These are phyloP conservation scores for Grigorovia humatica DNA, from an alignment of 805 yeast species.

Conservation along the genomic window DNA sequence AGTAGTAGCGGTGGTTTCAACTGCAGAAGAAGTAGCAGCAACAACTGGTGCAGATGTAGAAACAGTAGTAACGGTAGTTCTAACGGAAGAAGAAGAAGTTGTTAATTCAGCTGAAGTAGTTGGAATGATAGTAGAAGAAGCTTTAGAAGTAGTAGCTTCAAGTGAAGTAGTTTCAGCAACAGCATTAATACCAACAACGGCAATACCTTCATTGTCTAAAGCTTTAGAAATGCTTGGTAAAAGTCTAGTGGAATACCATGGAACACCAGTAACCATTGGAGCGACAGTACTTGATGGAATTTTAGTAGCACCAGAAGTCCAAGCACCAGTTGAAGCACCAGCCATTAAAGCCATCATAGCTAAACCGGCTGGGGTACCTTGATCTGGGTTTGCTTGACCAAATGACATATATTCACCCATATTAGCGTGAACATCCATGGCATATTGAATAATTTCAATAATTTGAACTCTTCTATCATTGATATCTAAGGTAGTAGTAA, in stretches of 20 bases:
- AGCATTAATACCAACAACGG: slow-evolving; percentile 1
- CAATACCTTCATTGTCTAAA: slow-evolving; percentile 2
- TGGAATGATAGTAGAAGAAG: slow-evolving; percentile 1
- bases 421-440: slow-evolving; percentile 5
- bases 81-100: not conserved
- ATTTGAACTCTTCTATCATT: slow-evolving; percentile 4
- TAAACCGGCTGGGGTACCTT: slow-evolving; percentile 4
- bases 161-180: slow-evolving; percentile 4
- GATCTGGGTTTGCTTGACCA: slow-evolving; percentile 6
- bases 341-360: not conserved
- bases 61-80: slow-evolving; percentile 13
- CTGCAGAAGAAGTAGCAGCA: not conserved
- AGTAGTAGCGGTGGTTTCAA: not conserved
- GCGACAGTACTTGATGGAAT: slow-evolving; percentile 21
- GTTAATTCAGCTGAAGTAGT: slow-evolving; percentile 2
- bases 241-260: slow-evolving; percentile 27
- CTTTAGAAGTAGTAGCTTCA: slow-evolving; percentile 8
- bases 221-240: slow-evolving; percentile 7
- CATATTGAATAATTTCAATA: slow-evolving; percentile 6
- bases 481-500: slow-evolving; percentile 2
- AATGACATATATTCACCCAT: slow-evolving; percentile 6
- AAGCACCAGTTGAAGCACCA: slow-evolving; percentile 21
- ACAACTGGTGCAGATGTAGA: not conserved
- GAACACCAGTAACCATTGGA: slow-evolving; percentile 24
- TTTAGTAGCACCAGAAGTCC: slow-evolving; percentile 21